Evolutionary conservation across 768 basidiomycete species (phyloP).

Genomic region (Dictyophora rubrovolvata): DNA sequence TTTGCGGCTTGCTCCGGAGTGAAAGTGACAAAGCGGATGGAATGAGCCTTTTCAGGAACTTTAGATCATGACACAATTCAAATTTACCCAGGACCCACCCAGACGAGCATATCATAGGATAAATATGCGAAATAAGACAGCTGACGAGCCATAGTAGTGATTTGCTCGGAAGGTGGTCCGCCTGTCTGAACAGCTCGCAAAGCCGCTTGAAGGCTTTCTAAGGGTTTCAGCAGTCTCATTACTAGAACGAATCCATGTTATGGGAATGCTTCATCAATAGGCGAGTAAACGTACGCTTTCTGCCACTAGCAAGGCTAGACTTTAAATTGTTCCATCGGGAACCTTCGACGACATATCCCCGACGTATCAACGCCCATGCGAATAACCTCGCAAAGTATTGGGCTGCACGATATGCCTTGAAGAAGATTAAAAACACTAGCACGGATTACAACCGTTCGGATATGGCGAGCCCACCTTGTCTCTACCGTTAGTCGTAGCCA

Average conservation of each 20-base stretch:
- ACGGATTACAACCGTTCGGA: slow-evolving; percentile 7
- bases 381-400: slow-evolving; percentile 89
- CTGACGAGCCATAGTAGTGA: slow-evolving; percentile 74
- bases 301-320: slow-evolving; percentile 66
- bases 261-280: background rate
- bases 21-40: slow-evolving; percentile 54
- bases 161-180: slow-evolving; percentile 54
- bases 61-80: background rate
- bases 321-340: slow-evolving; percentile 80
- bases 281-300: slow-evolving; percentile 59
- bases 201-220: slow-evolving; percentile 90
- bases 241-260: slow-evolving; percentile 36
- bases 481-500: slow-evolving; percentile 73
- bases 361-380: slow-evolving; percentile 66
- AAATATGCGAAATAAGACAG: slow-evolving; percentile 85
- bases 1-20: slow-evolving; percentile 49
- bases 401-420: slow-evolving; percentile 74
- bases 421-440: background rate
- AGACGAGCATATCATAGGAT: slow-evolving; percentile 69
- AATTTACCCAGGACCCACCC: slow-evolving; percentile 45
- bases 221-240: slow-evolving; percentile 84
- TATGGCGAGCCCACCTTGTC: slow-evolving; percentile 59
- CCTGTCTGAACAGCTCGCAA: slow-evolving; percentile 53
- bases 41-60: slow-evolving; percentile 39
- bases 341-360: slow-evolving; percentile 62